Conservation (phyloP, 371 early-diverging fungal genomes). For the Capniomyces stellatus region DNA sequence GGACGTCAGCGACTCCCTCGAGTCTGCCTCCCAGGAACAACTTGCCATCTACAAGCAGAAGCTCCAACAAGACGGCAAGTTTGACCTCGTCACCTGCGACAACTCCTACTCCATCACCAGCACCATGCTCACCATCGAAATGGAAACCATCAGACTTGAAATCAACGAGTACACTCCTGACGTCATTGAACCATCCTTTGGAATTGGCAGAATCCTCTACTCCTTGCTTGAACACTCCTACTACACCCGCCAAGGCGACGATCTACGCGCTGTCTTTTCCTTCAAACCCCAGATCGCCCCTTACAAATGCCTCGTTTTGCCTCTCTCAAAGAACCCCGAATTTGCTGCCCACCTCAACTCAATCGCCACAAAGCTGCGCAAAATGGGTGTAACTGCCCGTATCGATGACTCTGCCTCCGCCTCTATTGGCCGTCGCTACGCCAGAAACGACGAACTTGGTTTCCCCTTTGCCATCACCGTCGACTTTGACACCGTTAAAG, state of each 20-base stretch:
- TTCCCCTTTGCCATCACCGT: conserved; percentile 97
- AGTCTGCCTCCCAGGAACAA: conserved; percentile 36
- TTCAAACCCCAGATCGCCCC: conserved; percentile 90
- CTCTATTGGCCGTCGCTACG: conserved; percentile 95
- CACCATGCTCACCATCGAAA: conserved; percentile 52
- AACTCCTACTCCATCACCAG: conserved; percentile 51
- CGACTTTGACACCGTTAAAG: conserved; percentile 93
- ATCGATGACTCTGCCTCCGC: conserved; percentile 71
- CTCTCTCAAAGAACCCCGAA: conserved; percentile 56
- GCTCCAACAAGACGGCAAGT: conserved; percentile 30
- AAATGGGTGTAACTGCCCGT: conserved; percentile 45
- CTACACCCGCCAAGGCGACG: conserved; percentile 82
- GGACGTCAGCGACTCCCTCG: conserved; percentile 60
- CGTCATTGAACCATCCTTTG: conserved; percentile 99
- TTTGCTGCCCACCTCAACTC: conserved; percentile 54
- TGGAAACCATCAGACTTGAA: conserved; percentile 57
- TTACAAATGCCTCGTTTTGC: conserved; percentile 84
- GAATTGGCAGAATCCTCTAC: conserved; percentile 98
- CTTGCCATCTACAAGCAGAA: conserved; percentile 38
- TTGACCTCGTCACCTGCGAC: conserved; percentile 29
- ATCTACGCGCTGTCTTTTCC: conserved; percentile 69
- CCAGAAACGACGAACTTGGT: conserved; percentile 98
- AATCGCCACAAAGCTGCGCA: conserved; percentile 39
- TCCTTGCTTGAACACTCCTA: conserved; percentile 93
- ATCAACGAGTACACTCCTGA: conserved; percentile 95